phyloP scores from a whole-genome alignment of 495 filamentous ascomycete genomes.

The Neohortaea acidophila region DNA sequence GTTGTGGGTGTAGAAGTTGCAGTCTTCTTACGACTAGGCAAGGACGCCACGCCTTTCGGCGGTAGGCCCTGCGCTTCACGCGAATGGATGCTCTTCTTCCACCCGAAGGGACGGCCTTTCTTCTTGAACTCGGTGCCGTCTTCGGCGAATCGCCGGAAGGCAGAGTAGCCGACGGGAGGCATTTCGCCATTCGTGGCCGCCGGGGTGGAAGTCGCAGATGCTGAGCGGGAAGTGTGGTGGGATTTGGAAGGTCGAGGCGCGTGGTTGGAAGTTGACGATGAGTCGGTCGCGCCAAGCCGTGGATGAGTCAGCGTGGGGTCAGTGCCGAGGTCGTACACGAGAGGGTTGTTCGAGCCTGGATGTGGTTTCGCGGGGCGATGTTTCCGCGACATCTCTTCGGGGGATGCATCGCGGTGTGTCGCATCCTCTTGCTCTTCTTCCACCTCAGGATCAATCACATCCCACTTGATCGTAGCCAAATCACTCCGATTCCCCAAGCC shows the following conservation, averaged over 20 bases:
- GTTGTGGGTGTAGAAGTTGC: background rate
- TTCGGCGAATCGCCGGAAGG: slow-evolving; percentile 18
- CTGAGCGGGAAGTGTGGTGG: background rate
- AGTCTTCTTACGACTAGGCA: background rate
- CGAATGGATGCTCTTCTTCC: slow-evolving; percentile 26
- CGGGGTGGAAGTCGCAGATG: background rate
- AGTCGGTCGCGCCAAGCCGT: background rate
- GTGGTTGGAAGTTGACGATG: background rate
- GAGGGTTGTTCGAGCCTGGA: background rate
- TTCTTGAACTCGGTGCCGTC: slow-evolving; percentile 20
- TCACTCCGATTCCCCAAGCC: slow-evolving; percentile 33
- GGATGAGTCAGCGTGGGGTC: background rate
- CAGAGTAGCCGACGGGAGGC: slow-evolving; percentile 19
- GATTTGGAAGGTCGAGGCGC: background rate
- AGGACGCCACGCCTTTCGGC: background rate
- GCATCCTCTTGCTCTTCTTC: slow-evolving; percentile 3
- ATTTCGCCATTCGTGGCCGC: slow-evolving; percentile 6
- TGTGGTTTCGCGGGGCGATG: background rate
- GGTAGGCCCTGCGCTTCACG: slow-evolving; percentile 12
- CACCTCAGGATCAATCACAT: slow-evolving; percentile 43
- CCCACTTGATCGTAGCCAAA: slow-evolving; percentile 51
- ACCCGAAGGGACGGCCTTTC: slow-evolving; percentile 29
- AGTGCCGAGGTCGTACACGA: background rate
- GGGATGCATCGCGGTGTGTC: background rate
- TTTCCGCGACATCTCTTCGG: background rate